Evolutionary conservation across 2,329 filamentous ascomycete species (phyloP).

Genomic region (Zymoseptoria brevis): DNA sequence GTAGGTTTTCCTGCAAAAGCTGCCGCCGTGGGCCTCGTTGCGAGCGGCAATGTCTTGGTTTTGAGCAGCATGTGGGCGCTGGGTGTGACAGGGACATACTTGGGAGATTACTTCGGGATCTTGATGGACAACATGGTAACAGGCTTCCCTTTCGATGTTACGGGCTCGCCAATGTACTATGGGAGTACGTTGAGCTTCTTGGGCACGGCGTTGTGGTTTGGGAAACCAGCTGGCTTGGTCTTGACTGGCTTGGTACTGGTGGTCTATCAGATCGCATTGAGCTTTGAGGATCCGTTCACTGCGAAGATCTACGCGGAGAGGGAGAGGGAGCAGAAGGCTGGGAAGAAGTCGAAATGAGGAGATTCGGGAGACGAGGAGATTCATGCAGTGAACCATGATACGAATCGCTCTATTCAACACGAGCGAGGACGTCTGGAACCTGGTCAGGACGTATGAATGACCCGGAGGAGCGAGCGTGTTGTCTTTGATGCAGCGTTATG

Average conservation of each 20-base stretch:
- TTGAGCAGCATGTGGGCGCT: slow-evolving; percentile 84
- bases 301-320: slow-evolving; percentile 85
- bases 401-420: slow-evolving; percentile 27
- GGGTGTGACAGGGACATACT: slow-evolving; percentile 88
- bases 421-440: slow-evolving; percentile 15
- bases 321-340: slow-evolving; percentile 44
- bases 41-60: slow-evolving; percentile 73
- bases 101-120: slow-evolving; percentile 98
- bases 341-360: slow-evolving; percentile 10
- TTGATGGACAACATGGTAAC: slow-evolving; percentile 93
- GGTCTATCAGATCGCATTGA: slow-evolving; percentile 72
- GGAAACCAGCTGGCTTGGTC: slow-evolving; percentile 77
- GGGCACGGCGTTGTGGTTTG: slow-evolving; percentile 74
- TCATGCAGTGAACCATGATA: slow-evolving; percentile 9
- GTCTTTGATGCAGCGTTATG: not conserved
- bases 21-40: slow-evolving; percentile 63
- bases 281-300: slow-evolving; percentile 92
- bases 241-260: slow-evolving; percentile 66
- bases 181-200: slow-evolving; percentile 89
- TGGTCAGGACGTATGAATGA: not conserved
- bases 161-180: slow-evolving; percentile 90
- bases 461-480: not conserved
- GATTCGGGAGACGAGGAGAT: not conserved
- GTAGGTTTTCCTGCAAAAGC: slow-evolving; percentile 51
- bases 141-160: slow-evolving; percentile 91